phyloP scores from a whole-genome alignment of 352 stramenopile genomes.

The Aphanomyces cochlioides region DNA sequence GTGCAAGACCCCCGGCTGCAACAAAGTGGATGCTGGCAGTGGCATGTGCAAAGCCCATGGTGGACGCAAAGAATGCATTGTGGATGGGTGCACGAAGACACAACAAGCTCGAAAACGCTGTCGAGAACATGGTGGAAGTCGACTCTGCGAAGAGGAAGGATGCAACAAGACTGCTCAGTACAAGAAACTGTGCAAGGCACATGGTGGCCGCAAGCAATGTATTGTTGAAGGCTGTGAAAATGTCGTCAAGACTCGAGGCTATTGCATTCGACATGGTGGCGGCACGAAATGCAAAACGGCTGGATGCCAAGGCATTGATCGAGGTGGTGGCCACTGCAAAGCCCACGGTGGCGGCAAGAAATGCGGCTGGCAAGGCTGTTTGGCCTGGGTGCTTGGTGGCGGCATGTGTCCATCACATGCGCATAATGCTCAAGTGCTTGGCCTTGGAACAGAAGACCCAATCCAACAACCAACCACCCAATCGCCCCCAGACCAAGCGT shows the following conservation, averaged over 20 bases:
- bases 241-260: conserved; percentile 79
- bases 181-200: conserved; percentile 78
- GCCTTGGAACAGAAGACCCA: neutral
- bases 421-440: neutral
- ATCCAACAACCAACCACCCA: neutral
- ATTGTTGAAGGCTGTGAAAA: conserved; percentile 70
- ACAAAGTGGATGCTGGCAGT: conserved; percentile 37
- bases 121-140: conserved; percentile 72
- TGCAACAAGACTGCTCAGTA: conserved; percentile 76
- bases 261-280: conserved; percentile 79
- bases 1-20: neutral
- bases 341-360: conserved; percentile 80
- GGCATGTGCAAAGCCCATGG: conserved; percentile 84
- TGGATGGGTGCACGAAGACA: conserved; percentile 83
- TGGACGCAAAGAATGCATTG: conserved; percentile 73
- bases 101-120: conserved; percentile 83
- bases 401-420: conserved; percentile 66
- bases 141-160: conserved; percentile 71
- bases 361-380: conserved; percentile 62
- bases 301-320: conserved; percentile 61
- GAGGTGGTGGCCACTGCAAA: conserved; percentile 80
- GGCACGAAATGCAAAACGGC: conserved; percentile 69
- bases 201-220: conserved; percentile 72
- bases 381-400: conserved; percentile 74
- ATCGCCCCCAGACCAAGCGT: neutral